These are phyloP conservation scores for Tetracladium marchalianum DNA, from an alignment of 495 filamentous ascomycete genomes.

Conservation along the genomic window DNA sequence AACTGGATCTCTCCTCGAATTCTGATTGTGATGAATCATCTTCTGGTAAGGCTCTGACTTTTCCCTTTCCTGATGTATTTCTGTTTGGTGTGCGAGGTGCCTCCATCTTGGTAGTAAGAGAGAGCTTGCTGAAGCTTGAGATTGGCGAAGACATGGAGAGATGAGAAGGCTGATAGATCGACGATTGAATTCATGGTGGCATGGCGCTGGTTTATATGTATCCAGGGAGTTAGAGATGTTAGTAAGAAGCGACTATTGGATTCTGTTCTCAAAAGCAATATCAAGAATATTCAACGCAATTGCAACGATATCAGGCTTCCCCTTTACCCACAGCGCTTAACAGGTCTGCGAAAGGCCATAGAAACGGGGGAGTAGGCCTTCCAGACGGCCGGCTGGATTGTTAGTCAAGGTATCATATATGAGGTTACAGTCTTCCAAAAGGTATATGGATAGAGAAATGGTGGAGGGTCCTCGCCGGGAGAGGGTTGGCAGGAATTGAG, in stretches of 20 bases:
- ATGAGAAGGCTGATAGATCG: constrained; percentile 22
- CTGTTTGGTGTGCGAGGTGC: constrained; percentile 7
- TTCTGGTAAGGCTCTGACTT: constrained; percentile 2
- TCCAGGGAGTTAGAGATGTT: too few species aligned
- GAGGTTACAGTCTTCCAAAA: too few species aligned
- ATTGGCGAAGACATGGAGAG: constrained; percentile 19
- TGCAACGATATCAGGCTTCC: constrained; percentile 13
- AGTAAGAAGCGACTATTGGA: constrained; percentile 2
- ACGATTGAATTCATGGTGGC: constrained; percentile 7
- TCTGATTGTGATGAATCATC: constrained; percentile 2
- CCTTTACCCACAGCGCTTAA: constrained; percentile 6
- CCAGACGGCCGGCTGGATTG: constrained; percentile 21
- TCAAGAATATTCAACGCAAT: constrained; percentile 9
- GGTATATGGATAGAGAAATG: too few species aligned
- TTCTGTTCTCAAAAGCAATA: constrained; percentile 9
- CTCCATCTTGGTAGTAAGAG: constrained; percentile 12
- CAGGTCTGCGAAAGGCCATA: constrained; percentile 3
- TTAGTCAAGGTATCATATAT: too few species aligned
- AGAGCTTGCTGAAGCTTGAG: constrained; percentile 20
- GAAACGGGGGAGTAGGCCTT: constrained; percentile 10
- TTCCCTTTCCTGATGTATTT: constrained; percentile 6
- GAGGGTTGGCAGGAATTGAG: too few species aligned
- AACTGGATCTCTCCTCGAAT: neutral
- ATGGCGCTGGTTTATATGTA: constrained; percentile 15
- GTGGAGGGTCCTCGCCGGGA: too few species aligned